A percentile compares a stretch with the other conserved stretches of the same genome.
Conservation (phyloP, 805 yeast genomes). For the Kodamaea laetipori region DNA sequence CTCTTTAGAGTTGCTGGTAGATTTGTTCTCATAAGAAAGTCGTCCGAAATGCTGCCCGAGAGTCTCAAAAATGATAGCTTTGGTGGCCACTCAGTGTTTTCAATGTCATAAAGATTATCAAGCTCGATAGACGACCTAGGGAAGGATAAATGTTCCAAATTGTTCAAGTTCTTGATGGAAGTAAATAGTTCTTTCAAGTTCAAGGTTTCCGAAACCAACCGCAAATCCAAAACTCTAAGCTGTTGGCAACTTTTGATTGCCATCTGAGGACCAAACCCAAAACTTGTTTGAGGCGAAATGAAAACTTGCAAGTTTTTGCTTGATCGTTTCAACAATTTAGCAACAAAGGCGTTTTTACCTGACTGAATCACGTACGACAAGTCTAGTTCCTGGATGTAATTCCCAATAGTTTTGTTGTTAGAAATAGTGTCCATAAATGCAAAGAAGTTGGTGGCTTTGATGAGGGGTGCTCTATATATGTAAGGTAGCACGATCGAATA, state of each 20-base stretch:
- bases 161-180: slow-evolving; percentile 63
- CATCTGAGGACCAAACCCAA: slow-evolving; percentile 88
- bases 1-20: slow-evolving; percentile 74
- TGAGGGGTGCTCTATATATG: slow-evolving; percentile 62
- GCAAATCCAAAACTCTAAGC: slow-evolving; percentile 68
- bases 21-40: slow-evolving; percentile 65
- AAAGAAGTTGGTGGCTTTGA: slow-evolving; percentile 68
- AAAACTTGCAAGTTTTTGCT: slow-evolving; percentile 64
- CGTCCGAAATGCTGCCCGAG: slow-evolving; percentile 88
- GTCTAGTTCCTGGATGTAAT: slow-evolving; percentile 65
- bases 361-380: slow-evolving; percentile 80
- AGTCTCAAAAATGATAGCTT: slow-evolving; percentile 69
- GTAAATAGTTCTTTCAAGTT: slow-evolving; percentile 77
- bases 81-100: slow-evolving; percentile 72
- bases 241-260: slow-evolving; percentile 71
- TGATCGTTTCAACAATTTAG: slow-evolving; percentile 79
- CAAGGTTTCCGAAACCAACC: slow-evolving; percentile 88
- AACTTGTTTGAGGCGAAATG: slow-evolving; percentile 92
- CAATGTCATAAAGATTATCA: slow-evolving; percentile 52
- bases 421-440: slow-evolving; percentile 71
- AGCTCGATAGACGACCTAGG: slow-evolving; percentile 78
- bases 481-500: slow-evolving; percentile 62
- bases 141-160: slow-evolving; percentile 75
- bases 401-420: slow-evolving; percentile 53
- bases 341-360: slow-evolving; percentile 89